Evolutionary conservation across 208 protist species (phyloP).

Genomic region (Perkinsela sp.): DNA sequence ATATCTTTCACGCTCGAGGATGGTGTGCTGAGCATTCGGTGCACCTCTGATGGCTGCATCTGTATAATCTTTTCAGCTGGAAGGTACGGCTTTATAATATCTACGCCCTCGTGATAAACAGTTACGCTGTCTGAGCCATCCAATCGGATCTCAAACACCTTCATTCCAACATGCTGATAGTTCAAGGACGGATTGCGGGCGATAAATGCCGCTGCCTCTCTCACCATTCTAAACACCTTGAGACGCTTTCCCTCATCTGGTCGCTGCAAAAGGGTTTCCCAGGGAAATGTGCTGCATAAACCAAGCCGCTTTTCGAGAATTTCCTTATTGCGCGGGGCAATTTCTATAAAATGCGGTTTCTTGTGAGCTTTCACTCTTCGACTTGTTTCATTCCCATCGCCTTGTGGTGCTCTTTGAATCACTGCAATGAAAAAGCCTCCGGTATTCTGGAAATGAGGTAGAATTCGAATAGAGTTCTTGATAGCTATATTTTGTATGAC

Average conservation of each 20-base stretch:
- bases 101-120: neutral
- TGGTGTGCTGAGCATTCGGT: neutral
- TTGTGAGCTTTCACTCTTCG: neutral
- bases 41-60: neutral
- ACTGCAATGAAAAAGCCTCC: slow-evolving; percentile 84
- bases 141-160: slow-evolving; percentile 22
- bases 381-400: slow-evolving; percentile 4
- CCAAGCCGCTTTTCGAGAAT: slow-evolving; percentile 12
- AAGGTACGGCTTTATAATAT: neutral
- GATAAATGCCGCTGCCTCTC: slow-evolving; percentile 12
- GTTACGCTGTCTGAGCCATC: neutral
- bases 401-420: slow-evolving; percentile 29
- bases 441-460: slow-evolving; percentile 78
- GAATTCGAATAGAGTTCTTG: slow-evolving; percentile 39
- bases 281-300: slow-evolving; percentile 24
- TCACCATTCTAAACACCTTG: slow-evolving; percentile 42
- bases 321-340: slow-evolving; percentile 11
- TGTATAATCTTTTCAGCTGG: neutral
- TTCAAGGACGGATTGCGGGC: slow-evolving; percentile 15
- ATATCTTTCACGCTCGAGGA: neutral
- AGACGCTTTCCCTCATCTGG: slow-evolving; percentile 20
- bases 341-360: slow-evolving; percentile 9
- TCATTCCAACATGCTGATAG: slow-evolving; percentile 34
- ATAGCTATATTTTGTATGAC: slow-evolving; percentile 13
- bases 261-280: slow-evolving; percentile 16